These are phyloP conservation scores for Cladosporium sphaerospermum DNA, from an alignment of 2,329 filamentous ascomycete species.

Conservation along the genomic window DNA sequence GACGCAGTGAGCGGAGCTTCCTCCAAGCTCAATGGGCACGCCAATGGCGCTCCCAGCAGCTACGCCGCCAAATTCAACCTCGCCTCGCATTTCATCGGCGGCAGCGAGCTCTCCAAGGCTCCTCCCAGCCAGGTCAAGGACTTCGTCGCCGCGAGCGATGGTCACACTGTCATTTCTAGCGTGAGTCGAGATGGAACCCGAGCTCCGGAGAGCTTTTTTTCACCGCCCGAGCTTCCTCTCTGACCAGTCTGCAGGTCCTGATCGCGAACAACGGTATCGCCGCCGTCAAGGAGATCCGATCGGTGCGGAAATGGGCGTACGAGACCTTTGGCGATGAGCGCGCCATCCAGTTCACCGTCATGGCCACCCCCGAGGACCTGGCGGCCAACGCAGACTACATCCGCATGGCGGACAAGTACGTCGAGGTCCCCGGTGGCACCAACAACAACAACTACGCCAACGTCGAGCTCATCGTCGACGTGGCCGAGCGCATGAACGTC, in stretches of 20 bases:
- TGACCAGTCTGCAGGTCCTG: conserved; percentile 60
- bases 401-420: conserved; percentile 98
- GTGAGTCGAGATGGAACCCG: conserved; percentile 50
- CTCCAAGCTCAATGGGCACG: conserved; percentile 16
- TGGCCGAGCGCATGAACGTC: conserved; percentile 96
- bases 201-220: conserved; percentile 3
- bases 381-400: conserved; percentile 98
- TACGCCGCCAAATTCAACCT: conserved; percentile 78
- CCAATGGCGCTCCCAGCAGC: conserved; percentile 53
- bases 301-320: conserved; percentile 99
- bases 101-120: conserved; percentile 78
- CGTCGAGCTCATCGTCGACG: conserved; percentile 96
- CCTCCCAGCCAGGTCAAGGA: conserved; percentile 86
- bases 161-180: conserved; percentile 97
- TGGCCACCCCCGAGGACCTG: conserved; percentile 98
- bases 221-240: conserved; percentile 7
- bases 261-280: conserved; percentile 99
- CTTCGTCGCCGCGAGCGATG: conserved; percentile 82
- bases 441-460: conserved; percentile 99
- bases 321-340: conserved; percentile 98
- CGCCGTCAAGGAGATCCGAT: conserved; percentile 98
- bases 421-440: conserved; percentile 95
- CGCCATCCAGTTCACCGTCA: conserved; percentile 98
- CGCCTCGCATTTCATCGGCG: conserved; percentile 91
- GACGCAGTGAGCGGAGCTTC: conserved; percentile 36